phyloP scores from a whole-genome alignment of 129 eudicot species.

The Centaurea solstitialis region DNA sequence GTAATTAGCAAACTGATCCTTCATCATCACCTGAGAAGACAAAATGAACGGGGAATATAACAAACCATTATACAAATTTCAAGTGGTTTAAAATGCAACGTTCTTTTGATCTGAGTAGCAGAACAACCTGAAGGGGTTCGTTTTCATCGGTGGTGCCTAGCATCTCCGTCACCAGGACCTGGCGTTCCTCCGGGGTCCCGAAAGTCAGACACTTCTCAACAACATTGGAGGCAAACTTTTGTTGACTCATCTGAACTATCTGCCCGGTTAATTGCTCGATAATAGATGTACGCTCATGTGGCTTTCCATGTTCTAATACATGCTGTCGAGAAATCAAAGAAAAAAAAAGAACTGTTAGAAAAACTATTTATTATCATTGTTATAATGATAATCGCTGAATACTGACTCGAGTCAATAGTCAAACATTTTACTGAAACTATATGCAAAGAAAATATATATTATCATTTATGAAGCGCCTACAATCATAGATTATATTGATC shows the following conservation, averaged over 20 bases:
- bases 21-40: slow-evolving; percentile 83
- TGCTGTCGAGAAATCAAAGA: slow-evolving; percentile 43
- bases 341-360: not conserved
- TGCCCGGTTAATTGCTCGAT: slow-evolving; percentile 68
- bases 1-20: slow-evolving; percentile 93
- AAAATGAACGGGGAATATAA: not conserved
- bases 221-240: slow-evolving; percentile 94
- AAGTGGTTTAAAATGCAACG: not conserved
- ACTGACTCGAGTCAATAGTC: not conserved
- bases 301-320: slow-evolving; percentile 93
- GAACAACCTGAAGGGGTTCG: slow-evolving; percentile 94
- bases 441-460: too few relatives aligned
- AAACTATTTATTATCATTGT: too few relatives aligned
- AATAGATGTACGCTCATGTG: slow-evolving; percentile 72
- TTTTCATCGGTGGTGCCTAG: slow-evolving; percentile 89
- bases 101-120: not conserved
- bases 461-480: not conserved
- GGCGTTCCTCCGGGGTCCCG: slow-evolving; percentile 78
- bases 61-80: not conserved
- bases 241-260: slow-evolving; percentile 96
- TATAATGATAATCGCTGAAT: too few relatives aligned
- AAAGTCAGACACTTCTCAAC: slow-evolving; percentile 91
- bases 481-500: not conserved
- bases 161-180: slow-evolving; percentile 82
- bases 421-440: not conserved